Conservation (phyloP, 2,329 filamentous ascomycete genomes). For the Aspergillus sp. region DNA sequence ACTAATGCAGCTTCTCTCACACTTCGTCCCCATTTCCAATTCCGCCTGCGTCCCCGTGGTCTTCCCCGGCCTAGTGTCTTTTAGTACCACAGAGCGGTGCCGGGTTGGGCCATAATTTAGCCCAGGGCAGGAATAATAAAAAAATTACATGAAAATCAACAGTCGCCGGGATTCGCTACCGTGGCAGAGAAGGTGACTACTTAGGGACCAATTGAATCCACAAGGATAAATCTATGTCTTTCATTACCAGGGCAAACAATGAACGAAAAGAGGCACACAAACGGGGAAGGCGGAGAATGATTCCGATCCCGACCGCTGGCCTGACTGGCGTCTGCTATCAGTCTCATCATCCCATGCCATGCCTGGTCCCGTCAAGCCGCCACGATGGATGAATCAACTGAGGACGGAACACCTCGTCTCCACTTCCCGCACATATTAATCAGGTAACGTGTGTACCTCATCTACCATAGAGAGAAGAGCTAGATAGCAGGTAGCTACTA, state of each 20-base stretch:
- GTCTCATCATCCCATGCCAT: not conserved
- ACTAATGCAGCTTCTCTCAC: conserved; percentile 1
- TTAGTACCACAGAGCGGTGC: not conserved
- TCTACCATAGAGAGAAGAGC: not conserved
- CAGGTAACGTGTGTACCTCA: conserved; percentile 1
- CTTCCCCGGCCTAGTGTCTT: not conserved
- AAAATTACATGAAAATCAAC: no score
- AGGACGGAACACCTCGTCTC: conserved; percentile 7
- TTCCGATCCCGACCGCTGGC: conserved; percentile 6
- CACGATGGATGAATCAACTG: conserved; percentile 8
- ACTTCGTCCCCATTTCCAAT: conserved; percentile 1
- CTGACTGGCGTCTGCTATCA: not conserved
- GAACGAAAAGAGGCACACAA: not conserved
- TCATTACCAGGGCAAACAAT: not conserved
- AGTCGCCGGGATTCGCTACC: not conserved
- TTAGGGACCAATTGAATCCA: not conserved
- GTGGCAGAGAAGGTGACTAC: not conserved
- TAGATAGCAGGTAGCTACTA: not conserved
- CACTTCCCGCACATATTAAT: conserved; percentile 14
- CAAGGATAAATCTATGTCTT: not conserved
- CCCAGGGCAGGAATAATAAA: no score
- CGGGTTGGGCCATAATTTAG: not conserved
- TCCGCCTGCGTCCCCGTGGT: not conserved
- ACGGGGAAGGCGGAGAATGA: conserved; percentile 9
- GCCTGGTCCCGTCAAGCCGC: not conserved